Base-by-base conservation (phyloP, 805 yeast species). In the Naumovozyma baii region DNA sequence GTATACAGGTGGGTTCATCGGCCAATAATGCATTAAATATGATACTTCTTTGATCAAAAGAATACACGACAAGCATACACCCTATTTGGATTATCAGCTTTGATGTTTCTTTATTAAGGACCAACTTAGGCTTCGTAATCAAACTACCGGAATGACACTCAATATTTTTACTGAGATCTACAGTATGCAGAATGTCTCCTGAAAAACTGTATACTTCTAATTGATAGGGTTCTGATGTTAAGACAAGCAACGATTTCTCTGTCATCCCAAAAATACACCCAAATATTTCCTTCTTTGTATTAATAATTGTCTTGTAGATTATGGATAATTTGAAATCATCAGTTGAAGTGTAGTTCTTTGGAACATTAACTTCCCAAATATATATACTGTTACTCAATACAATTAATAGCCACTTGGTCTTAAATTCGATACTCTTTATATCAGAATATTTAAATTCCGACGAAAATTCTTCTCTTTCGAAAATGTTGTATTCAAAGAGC, bases 201-300 rank as follows among this genome's bases (percentile, higher is more conserved):
- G 50, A 45, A 39, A 58, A 60, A 33, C 48, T 50, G 40, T 57
- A 55, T 17, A 60, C 55, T 1, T 43, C 44, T 18, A 57, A 36
- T 31, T 48, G 45, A 29, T 42, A 46, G 18, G 60, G 55, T 20
- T 49, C 42, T 7, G 34, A 36, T 19, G 47, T 41, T 15, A 57
- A 38, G 3, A 51, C 49, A 14, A 59, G 52, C 14, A 59, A 43
- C 9, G 62, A 56, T 41, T 55, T 59, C 32, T 59, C 62, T 2
- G 64, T 59, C 38, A 59, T 51, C 3, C 64, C 64, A 10, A 58
- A 42, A 18, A 51, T 45, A 10, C 51, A 50, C 34, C 47, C 49
- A 26, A 48, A 38, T 40, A 19, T 39, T 38, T 4, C 37, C 37
- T 17, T 39, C 34, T n/a, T 50, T 42, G 7, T 25, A 39, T 36